Base-by-base conservation (phyloP, 306 rosid genomes). In the Macrotyloma uniflorum region DNA sequence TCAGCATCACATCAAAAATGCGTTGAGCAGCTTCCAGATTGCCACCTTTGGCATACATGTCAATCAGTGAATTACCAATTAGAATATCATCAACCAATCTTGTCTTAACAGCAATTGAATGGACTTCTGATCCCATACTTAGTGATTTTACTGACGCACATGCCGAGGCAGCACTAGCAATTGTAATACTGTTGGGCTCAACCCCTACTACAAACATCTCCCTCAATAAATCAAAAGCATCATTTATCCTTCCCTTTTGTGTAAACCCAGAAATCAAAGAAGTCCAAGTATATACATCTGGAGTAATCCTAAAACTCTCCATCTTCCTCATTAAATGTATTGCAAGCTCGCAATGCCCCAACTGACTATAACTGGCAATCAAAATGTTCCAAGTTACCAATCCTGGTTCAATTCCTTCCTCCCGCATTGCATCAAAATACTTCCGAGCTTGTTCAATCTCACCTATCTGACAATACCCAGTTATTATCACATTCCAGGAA, bases 241-340 rank as follows among this genome's bases (percentile, higher is more conserved):
- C 87, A 80, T 66, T 69, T 36, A 81, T 85, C 78, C 84, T 79
- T 62, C 88, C 88, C 47, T 90, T 91, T 43, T 89, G 96, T 68
- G 93, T 77, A 89, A 91, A 91, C 81, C 98, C 98, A 4, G 98
- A 95, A 76, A 95, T 87, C 92, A 95, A 85, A 20, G 96, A 86
- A 77, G 98, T 92, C 98, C 98, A 95, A 76, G 98, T 92, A 84
- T 88, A 92, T 50, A 95, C 98, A 81, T 95, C 98, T 35, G 98
- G 96, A 63, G 70, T 61, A 43, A 89, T 67, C 78, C 96, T 92
- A 75, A 67, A 36, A 83, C 80, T 87, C 78, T 82, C 91, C 98
- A 95, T 95, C 87, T 84, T 91, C 88, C 84, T 92, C 96, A 92
- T 86, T 84, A 95, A 77, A 57, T 88, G 89, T 84, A 87, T 77